A percentile compares a stretch with the other conserved stretches of the same genome.
Evolutionary conservation across 106 monocot species (phyloP).

Genomic region (Posidonia australis): DNA sequence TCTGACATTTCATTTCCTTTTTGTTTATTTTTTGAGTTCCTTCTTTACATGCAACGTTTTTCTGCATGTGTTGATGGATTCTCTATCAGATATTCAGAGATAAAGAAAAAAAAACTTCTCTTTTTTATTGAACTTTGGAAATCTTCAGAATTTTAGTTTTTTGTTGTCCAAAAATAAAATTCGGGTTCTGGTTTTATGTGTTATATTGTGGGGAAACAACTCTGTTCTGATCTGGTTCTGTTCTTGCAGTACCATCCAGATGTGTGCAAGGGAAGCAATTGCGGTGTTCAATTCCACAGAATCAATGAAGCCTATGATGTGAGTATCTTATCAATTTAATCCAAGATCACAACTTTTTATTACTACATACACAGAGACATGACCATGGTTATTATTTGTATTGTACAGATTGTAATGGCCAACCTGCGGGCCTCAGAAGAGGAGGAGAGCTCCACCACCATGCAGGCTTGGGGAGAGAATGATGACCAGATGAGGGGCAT

Average conservation of each 20-base stretch:
- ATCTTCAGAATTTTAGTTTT: no score
- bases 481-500: constrained; percentile 44
- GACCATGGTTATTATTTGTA: background rate
- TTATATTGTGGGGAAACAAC: background rate
- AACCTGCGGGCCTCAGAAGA: constrained; percentile 34
- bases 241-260: constrained; percentile 84
- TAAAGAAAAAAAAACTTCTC: no score
- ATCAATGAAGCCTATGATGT: constrained; percentile 95
- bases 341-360: background rate
- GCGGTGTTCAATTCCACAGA: constrained; percentile 53
- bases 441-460: constrained; percentile 10
- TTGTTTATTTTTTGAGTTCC: background rate
- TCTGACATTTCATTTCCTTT: background rate
- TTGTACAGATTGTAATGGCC: constrained; percentile 59
- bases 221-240: background rate
- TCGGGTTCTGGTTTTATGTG: background rate
- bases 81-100: no score
- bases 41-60: no score
- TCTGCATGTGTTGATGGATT: background rate
- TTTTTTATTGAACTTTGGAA: no score
- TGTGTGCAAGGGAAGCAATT: constrained; percentile 79
- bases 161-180: background rate
- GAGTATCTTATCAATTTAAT: constrained; percentile 10
- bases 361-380: background rate
- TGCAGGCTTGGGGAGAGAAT: background rate